Conservation (phyloP, 2,329 filamentous ascomycete genomes). For the Arthroderma sp. region DNA sequence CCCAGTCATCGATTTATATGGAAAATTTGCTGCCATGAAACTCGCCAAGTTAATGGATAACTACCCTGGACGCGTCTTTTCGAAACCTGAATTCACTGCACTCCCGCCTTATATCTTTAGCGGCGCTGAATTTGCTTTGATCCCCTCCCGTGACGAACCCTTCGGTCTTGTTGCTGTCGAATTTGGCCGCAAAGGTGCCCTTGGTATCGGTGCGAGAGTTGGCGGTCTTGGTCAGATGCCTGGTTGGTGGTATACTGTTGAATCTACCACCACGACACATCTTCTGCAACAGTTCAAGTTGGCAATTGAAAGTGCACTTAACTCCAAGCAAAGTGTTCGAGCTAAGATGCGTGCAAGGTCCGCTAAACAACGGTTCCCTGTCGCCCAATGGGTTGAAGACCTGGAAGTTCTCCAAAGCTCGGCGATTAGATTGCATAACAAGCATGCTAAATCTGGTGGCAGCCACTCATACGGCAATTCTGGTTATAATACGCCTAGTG, state of each 20-base stretch:
- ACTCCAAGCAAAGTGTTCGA: slow-evolving; percentile 42
- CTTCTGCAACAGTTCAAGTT: slow-evolving; percentile 52
- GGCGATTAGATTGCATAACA: slow-evolving; percentile 45
- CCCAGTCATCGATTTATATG: slow-evolving; percentile 54
- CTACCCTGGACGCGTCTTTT: slow-evolving; percentile 53
- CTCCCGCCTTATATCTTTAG: slow-evolving; percentile 55
- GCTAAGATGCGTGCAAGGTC: slow-evolving; percentile 53
- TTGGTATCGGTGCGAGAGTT: slow-evolving; percentile 53
- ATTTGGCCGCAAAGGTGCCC: slow-evolving; percentile 54
- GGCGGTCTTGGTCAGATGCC: slow-evolving; percentile 59
- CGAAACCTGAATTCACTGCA: slow-evolving; percentile 55
- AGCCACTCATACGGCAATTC: too few species aligned
- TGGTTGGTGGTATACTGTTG: slow-evolving; percentile 58
- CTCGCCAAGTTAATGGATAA: slow-evolving; percentile 50
- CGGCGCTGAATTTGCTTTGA: slow-evolving; percentile 55
- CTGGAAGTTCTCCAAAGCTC: slow-evolving; percentile 49
- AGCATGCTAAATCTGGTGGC: slow-evolving; percentile 16
- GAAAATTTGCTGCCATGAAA: slow-evolving; percentile 54
- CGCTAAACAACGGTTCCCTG: slow-evolving; percentile 53
- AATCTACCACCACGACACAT: slow-evolving; percentile 50
- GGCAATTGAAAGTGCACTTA: slow-evolving; percentile 49
- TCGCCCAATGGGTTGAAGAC: slow-evolving; percentile 53
- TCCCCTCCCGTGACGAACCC: slow-evolving; percentile 55
- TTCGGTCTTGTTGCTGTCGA: slow-evolving; percentile 58
- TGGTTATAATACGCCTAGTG: not conserved